These are phyloP conservation scores for Nannochloropsis granulata DNA, from an alignment of 108 stramenopile genomes.

Conservation along the genomic window DNA sequence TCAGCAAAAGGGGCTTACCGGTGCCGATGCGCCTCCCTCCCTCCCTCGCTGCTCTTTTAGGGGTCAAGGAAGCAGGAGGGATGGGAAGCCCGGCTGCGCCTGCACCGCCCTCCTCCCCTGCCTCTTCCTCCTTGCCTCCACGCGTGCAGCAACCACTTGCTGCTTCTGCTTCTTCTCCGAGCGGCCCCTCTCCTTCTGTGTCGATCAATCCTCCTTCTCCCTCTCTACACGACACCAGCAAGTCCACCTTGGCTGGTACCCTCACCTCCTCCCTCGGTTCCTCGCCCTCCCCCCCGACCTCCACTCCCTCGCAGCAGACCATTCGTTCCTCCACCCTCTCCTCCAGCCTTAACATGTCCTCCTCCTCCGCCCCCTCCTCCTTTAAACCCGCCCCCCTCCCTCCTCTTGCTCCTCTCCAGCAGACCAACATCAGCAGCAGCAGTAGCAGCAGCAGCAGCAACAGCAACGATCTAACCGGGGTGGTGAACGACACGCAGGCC, in stretches of 20 bases:
- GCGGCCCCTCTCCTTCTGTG: neutral
- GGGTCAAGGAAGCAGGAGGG: neutral
- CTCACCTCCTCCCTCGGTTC: neutral
- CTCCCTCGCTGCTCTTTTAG: neutral
- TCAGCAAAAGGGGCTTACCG: constrained; percentile 39
- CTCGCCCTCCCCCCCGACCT: neutral
- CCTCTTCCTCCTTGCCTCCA: too few species aligned
- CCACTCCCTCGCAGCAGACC: neutral
- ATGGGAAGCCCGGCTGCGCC: neutral
- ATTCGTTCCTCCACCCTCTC: neutral
- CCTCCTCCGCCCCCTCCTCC: neutral
- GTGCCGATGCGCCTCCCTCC: constrained; percentile 21
- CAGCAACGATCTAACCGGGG: neutral
- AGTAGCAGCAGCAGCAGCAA: neutral
- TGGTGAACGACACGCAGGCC: neutral
- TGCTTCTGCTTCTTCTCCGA: neutral
- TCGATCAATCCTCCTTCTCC: neutral
- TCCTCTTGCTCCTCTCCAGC: too few species aligned
- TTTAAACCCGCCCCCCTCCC: neutral
- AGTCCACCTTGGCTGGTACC: neutral
- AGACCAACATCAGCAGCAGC: neutral
- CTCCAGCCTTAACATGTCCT: neutral
- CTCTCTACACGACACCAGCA: neutral
- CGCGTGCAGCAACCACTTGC: too few species aligned
- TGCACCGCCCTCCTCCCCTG: neutral